Conservation (phyloP, 2,329 filamentous ascomycete species). For the Neocatenulostroma microsporum region DNA sequence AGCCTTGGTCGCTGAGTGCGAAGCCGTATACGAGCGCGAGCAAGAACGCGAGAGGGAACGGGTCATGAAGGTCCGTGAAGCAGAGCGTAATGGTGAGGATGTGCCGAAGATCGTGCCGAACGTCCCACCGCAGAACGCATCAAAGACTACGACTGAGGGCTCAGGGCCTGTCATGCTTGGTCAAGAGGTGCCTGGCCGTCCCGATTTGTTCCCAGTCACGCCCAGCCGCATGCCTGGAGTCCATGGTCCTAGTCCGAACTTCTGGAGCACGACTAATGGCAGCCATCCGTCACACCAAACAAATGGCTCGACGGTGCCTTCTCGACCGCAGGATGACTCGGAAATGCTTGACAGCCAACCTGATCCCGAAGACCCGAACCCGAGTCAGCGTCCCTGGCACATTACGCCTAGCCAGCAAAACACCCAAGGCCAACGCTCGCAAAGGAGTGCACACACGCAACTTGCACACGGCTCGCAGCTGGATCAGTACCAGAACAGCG, state of each 20-base stretch:
- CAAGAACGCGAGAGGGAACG: slow-evolving; percentile 52
- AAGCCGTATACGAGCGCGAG: slow-evolving; percentile 69
- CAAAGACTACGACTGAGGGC: slow-evolving; percentile 36
- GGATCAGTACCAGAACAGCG: slow-evolving; percentile 68
- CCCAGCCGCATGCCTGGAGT: slow-evolving; percentile 46
- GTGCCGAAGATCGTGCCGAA: slow-evolving; percentile 35
- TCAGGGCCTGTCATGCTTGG: slow-evolving; percentile 49
- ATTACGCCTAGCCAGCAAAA: slow-evolving; percentile 20
- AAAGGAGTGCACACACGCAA: slow-evolving; percentile 54
- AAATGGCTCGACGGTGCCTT: slow-evolving; percentile 37
- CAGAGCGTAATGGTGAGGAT: slow-evolving; percentile 52
- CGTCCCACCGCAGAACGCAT: slow-evolving; percentile 33
- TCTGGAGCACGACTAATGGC: slow-evolving; percentile 38
- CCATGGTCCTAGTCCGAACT: slow-evolving; percentile 48
- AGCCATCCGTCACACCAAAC: slow-evolving; percentile 27
- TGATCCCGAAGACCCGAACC: no score
- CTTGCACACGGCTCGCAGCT: slow-evolving; percentile 52
- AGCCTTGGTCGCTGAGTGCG: slow-evolving; percentile 62
- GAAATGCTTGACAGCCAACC: slow-evolving; percentile 19
- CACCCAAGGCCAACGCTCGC: slow-evolving; percentile 55
- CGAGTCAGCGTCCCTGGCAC: no score
- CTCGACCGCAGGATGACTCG: slow-evolving; percentile 20
- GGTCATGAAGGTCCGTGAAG: slow-evolving; percentile 47
- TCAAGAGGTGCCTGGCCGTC: slow-evolving; percentile 52
- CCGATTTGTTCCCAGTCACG: slow-evolving; percentile 36